Percentiles rank a stretch among this genome's conserved stretches.
phyloP scores from a whole-genome alignment of 805 yeast genomes.

The Starmera pachycereana region DNA sequence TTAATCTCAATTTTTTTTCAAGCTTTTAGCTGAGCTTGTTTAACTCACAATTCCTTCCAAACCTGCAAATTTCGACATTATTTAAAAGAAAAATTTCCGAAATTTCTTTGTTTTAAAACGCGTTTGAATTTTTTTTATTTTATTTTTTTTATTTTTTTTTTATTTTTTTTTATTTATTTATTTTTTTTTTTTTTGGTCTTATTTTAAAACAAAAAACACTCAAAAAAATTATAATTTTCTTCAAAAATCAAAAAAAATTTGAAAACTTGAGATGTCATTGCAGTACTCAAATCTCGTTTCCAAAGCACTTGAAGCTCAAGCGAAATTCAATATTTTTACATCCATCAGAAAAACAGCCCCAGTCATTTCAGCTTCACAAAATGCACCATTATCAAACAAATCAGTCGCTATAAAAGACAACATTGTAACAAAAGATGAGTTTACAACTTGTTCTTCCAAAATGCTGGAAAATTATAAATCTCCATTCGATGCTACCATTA shows the following conservation, averaged over 20 bases:
- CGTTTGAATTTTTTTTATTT: too few species aligned
- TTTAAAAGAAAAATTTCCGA: too few species aligned
- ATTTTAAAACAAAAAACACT: too few species aligned
- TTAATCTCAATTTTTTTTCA: too few species aligned
- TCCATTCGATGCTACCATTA: slow-evolving; percentile 78
- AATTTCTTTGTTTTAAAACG: too few species aligned
- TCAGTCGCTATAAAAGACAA: slow-evolving; percentile 67
- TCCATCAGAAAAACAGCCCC: slow-evolving; percentile 13
- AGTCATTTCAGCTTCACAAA: neutral
- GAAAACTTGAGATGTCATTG: too few species aligned
- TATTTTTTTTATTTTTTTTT: too few species aligned
- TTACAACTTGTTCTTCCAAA: slow-evolving; percentile 74
- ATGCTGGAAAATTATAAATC: slow-evolving; percentile 50
- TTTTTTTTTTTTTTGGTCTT: too few species aligned
- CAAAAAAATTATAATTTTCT: too few species aligned
- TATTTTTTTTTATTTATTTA: too few species aligned
- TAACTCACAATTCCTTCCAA: slow-evolving; percentile 14
- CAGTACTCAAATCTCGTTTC: slow-evolving; percentile 6
- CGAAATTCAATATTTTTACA: slow-evolving; percentile 32
- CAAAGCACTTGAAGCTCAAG: slow-evolving; percentile 11
- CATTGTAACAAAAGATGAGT: slow-evolving; percentile 50
- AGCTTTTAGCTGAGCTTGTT: too few species aligned
- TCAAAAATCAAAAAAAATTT: too few species aligned
- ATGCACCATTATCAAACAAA: slow-evolving; percentile 3
- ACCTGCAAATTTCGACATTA: slow-evolving; percentile 9